A percentile compares a stretch with the other conserved stretches of the same genome.
Evolutionary conservation across 108 stramenopile genomes (phyloP).

Genomic region (Nannochloropsis salina): DNA sequence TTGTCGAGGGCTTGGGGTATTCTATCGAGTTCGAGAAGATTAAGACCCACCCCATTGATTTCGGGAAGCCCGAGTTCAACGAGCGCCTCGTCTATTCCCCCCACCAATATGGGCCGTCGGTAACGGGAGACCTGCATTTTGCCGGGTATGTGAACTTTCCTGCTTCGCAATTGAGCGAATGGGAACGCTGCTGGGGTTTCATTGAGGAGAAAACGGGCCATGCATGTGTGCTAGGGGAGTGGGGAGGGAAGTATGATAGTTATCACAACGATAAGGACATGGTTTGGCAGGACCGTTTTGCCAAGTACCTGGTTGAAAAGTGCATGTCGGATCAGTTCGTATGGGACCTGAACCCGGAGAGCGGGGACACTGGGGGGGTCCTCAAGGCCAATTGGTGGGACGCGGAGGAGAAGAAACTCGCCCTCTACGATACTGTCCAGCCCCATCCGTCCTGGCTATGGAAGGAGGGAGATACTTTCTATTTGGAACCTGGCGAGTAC

Average conservation of each 20-base stretch:
- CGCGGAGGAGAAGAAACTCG: not conserved
- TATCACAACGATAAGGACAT: not conserved
- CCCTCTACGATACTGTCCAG: not conserved
- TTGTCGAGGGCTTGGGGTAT: not conserved
- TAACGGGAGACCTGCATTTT: not conserved
- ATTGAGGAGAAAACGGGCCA: not conserved
- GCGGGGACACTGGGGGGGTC: not conserved
- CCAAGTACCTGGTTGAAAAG: not conserved
- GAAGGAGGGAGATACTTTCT: not conserved
- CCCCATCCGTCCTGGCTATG: conserved; percentile 1
- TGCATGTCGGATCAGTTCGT: conserved; percentile 1
- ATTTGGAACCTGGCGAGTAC: not conserved
- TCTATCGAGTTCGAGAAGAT: not conserved
- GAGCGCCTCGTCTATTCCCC: not conserved
- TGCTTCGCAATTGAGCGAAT: conserved; percentile 15
- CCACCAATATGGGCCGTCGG: not conserved
- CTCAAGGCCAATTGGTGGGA: conserved; percentile 1
- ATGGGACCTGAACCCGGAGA: conserved; percentile 1
- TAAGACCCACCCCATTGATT: not conserved
- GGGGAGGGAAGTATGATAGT: not conserved
- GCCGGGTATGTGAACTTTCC: not conserved
- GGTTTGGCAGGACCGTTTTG: not conserved
- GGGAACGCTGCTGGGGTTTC: conserved; percentile 14
- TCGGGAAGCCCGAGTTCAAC: not conserved
- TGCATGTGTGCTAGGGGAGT: conserved; percentile 8